Conservation (phyloP, 306 rosid genomes). For the Ziziphus jujuba region DNA sequence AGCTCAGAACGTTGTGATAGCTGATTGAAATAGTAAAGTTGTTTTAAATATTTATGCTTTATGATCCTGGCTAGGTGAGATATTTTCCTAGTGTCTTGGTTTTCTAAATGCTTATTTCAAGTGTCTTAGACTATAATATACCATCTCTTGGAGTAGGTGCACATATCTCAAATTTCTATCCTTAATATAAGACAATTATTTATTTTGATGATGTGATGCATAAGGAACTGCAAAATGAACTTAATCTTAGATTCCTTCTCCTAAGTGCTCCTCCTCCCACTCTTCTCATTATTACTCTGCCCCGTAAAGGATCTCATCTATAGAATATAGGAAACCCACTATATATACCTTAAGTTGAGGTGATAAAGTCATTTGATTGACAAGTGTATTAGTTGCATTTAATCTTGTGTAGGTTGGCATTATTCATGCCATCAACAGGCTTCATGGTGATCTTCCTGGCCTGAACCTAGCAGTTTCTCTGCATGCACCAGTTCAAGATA, state of each 20-base stretch:
- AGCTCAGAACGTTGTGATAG: not conserved
- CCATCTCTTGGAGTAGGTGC: too few relatives aligned
- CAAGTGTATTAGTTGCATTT: conserved; percentile 20
- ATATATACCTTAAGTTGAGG: not conserved
- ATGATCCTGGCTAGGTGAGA: not conserved
- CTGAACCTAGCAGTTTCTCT: conserved; percentile 94
- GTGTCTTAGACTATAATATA: too few relatives aligned
- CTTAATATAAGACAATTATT: not conserved
- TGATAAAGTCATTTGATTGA: conserved; percentile 11
- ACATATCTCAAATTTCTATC: not conserved
- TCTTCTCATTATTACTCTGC: too few relatives aligned
- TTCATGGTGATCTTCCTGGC: conserved; percentile 86
- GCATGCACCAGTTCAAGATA: conserved; percentile 91
- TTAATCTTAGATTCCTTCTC: not conserved
- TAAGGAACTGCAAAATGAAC: not conserved
- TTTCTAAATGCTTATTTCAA: too few relatives aligned
- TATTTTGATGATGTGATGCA: not conserved
- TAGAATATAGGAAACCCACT: not conserved
- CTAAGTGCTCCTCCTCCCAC: not conserved
- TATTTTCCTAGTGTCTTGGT: not conserved
- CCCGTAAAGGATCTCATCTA: not conserved
- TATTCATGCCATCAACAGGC: conserved; percentile 85
- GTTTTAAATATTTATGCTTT: not conserved
- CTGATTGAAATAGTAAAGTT: not conserved
- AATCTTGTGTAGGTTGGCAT: conserved; percentile 72